Evolutionary conservation across 306 rosid genomes (phyloP).

Genomic region (Acacia confusa): DNA sequence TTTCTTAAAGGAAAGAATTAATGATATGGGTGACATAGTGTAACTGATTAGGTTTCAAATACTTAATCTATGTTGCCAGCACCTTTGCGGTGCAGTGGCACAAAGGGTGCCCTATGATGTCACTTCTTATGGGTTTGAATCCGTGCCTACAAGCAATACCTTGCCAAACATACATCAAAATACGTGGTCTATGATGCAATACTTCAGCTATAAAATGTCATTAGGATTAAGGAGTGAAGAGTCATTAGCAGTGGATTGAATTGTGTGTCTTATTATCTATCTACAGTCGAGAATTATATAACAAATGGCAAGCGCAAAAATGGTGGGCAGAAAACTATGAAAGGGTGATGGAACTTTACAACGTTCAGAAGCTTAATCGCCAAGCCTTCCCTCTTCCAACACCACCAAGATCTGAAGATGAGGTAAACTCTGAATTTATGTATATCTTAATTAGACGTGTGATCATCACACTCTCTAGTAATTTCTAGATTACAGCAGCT

Average conservation of each 20-base stretch:
- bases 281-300: conserved; percentile 53
- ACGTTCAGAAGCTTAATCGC: conserved; percentile 53
- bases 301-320: conserved; percentile 69
- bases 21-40: neutral
- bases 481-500: neutral
- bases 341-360: conserved; percentile 63
- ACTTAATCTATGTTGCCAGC: no score
- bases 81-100: no score
- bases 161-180: no score
- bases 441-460: conserved; percentile 10
- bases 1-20: neutral
- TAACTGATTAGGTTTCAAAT: neutral
- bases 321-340: conserved; percentile 70
- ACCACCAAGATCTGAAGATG: conserved; percentile 63
- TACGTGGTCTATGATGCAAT: neutral
- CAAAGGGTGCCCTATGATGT: no score
- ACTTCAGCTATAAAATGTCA: conserved; percentile 9
- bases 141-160: no score
- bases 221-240: conserved; percentile 2
- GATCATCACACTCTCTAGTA: neutral
- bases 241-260: conserved; percentile 3
- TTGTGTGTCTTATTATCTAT: conserved; percentile 20
- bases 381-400: conserved; percentile 62
- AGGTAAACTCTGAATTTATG: conserved; percentile 43
- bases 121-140: no score